phyloP scores from a whole-genome alignment of 768 basidiomycete genomes.

The Suillus subalutaceus region DNA sequence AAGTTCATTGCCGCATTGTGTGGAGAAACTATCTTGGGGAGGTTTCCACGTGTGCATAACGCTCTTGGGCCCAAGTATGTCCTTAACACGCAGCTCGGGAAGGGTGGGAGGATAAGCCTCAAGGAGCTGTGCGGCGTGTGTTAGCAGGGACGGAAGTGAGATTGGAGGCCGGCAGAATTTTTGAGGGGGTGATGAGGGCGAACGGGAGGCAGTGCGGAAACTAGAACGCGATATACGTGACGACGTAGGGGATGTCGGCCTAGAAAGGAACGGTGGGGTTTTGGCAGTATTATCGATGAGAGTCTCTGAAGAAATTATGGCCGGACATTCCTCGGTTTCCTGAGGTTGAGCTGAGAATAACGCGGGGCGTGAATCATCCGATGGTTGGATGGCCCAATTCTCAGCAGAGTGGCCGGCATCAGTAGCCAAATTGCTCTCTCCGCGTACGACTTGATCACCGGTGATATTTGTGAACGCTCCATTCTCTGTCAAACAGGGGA shows the following conservation, averaged over 20 bases:
- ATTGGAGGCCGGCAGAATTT: slow-evolving; percentile 28
- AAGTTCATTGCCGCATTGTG: slow-evolving; percentile 6
- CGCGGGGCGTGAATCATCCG: neutral
- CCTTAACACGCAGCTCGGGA: slow-evolving; percentile 50
- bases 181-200: neutral
- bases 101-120: slow-evolving; percentile 61
- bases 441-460: neutral
- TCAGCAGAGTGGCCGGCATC: neutral
- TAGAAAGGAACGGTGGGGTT: slow-evolving; percentile 5
- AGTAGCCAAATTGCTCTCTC: neutral
- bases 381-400: neutral
- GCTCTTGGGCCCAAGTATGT: slow-evolving; percentile 80
- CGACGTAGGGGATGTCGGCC: neutral
- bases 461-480: neutral
- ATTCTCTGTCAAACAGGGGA: neutral
- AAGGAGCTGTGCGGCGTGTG: slow-evolving; percentile 60
- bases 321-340: neutral
- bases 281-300: neutral
- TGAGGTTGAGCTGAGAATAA: neutral
- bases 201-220: neutral
- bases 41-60: slow-evolving; percentile 74
- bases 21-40: slow-evolving; percentile 27
- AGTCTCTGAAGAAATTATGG: neutral
- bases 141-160: slow-evolving; percentile 54
- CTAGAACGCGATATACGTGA: slow-evolving; percentile 7